Evolutionary conservation across 257 asterid species (phyloP).

Genomic region (Leonotis leonurus): DNA sequence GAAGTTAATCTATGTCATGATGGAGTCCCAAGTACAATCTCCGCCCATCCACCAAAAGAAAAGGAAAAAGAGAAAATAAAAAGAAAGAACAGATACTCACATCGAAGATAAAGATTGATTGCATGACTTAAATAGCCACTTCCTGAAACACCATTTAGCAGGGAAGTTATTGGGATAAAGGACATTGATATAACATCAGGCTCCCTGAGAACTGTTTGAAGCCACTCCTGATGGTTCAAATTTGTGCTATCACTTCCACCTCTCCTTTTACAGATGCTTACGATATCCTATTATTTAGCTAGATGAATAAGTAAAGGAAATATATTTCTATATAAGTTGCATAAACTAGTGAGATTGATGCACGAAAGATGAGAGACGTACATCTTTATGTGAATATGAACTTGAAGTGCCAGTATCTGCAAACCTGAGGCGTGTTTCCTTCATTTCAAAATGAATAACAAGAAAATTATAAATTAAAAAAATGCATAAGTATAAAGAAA

Average conservation of each 20-base stretch:
- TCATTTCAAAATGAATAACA: conserved; percentile 43
- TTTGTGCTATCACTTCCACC: conserved; percentile 70
- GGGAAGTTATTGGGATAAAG: conserved; percentile 85
- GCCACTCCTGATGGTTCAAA: conserved; percentile 78
- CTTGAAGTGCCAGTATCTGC: conserved; percentile 75
- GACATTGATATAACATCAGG: conserved; percentile 98
- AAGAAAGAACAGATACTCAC: too few relatives aligned
- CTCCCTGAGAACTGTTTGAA: conserved; percentile 77
- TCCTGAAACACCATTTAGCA: conserved; percentile 87
- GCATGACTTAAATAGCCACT: conserved; percentile 98
- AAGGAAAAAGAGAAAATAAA: too few relatives aligned
- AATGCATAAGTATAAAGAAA: conserved; percentile 1
- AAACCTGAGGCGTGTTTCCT: conserved; percentile 76
- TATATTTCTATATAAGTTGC: conserved; percentile 7
- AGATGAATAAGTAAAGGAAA: conserved; percentile 20
- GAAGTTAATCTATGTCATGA: too few relatives aligned
- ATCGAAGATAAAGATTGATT: conserved; percentile 86
- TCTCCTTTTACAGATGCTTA: conserved; percentile 78
- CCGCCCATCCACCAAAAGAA: too few relatives aligned
- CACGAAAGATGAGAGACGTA: conserved; percentile 17
- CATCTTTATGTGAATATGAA: conserved; percentile 88
- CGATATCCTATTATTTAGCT: conserved; percentile 54
- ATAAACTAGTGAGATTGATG: conserved; percentile 10
- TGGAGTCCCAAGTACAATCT: too few relatives aligned
- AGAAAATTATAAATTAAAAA: conserved; percentile 10